Percentiles rank a stretch among this genome's conserved stretches.
Evolutionary conservation across 1,139 yeast species (phyloP).

Genomic region (Pichia kudriavzevii): DNA sequence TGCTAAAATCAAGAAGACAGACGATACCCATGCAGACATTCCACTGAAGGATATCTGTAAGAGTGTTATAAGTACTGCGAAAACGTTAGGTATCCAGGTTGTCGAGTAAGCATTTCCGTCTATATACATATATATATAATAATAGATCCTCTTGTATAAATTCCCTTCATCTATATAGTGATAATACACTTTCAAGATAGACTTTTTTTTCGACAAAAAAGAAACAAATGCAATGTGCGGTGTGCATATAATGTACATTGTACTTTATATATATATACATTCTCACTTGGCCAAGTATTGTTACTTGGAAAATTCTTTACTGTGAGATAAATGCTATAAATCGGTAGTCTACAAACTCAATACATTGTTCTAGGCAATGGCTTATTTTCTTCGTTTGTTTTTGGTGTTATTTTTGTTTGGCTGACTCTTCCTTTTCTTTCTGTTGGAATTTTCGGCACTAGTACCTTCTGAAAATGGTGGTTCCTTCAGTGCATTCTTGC

Average conservation of each 20-base stretch:
- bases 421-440: slow-evolving; percentile 7
- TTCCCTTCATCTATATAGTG: no score
- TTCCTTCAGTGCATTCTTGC: slow-evolving; percentile 27
- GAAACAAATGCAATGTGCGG: no score
- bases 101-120: slow-evolving; percentile 41
- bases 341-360: no score
- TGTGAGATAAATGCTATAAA: background rate
- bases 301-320: no score
- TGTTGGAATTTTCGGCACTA: slow-evolving; percentile 1
- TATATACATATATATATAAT: slow-evolving; percentile 2
- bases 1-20: slow-evolving; percentile 88
- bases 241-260: no score
- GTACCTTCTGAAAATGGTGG: slow-evolving; percentile 5
- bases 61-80: slow-evolving; percentile 79
- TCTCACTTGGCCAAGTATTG: no score
- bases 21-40: slow-evolving; percentile 65
- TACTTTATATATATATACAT: no score
- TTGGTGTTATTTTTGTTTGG: slow-evolving; percentile 1
- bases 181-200: background rate
- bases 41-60: slow-evolving; percentile 75
- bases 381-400: slow-evolving; percentile 8
- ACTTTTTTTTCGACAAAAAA: background rate
- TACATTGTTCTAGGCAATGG: no score
- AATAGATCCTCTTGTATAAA: no score
- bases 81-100: slow-evolving; percentile 78